Conservation (phyloP, 768 basidiomycete species). For the Xerocomus brunneocitrinus region DNA sequence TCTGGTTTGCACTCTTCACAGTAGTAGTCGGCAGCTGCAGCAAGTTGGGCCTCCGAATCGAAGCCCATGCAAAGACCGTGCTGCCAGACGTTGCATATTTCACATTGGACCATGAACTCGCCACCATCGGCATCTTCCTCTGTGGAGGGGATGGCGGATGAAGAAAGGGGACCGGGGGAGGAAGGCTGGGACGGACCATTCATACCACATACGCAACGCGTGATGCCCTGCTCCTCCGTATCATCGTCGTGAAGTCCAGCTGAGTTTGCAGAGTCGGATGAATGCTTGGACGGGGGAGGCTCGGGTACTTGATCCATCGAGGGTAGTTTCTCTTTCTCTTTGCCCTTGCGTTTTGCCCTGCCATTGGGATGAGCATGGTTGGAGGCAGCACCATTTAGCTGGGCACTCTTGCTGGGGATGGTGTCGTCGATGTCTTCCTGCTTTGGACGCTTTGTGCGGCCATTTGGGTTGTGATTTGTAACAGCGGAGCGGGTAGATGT, state of each 20-base stretch:
- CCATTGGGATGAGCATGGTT: slow-evolving; percentile 33
- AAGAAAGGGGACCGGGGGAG: slow-evolving; percentile 12
- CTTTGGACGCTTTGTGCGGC: slow-evolving; percentile 58
- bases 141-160: slow-evolving; percentile 32
- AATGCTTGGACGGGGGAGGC: slow-evolving; percentile 24
- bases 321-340: slow-evolving; percentile 55
- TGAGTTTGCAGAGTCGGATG: slow-evolving; percentile 30
- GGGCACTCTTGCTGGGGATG: slow-evolving; percentile 42
- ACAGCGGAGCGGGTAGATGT: slow-evolving; percentile 37
- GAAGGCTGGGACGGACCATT: slow-evolving; percentile 48
- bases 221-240: slow-evolving; percentile 53
- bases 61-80: slow-evolving; percentile 96
- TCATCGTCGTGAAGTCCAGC: slow-evolving; percentile 39
- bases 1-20: slow-evolving; percentile 93
- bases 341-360: slow-evolving; percentile 59
- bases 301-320: slow-evolving; percentile 29
- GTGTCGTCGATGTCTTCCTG: slow-evolving; percentile 69
- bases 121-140: slow-evolving; percentile 80
- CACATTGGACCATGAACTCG: slow-evolving; percentile 97
- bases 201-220: slow-evolving; percentile 84
- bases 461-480: slow-evolving; percentile 35
- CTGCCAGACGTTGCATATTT: slow-evolving; percentile 97
- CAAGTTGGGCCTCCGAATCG: slow-evolving; percentile 68
- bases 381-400: slow-evolving; percentile 28
- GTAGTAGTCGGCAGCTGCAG: slow-evolving; percentile 80